Base-by-base conservation (phyloP, 2,329 filamentous ascomycete species). In the Calonectria crousiana region DNA sequence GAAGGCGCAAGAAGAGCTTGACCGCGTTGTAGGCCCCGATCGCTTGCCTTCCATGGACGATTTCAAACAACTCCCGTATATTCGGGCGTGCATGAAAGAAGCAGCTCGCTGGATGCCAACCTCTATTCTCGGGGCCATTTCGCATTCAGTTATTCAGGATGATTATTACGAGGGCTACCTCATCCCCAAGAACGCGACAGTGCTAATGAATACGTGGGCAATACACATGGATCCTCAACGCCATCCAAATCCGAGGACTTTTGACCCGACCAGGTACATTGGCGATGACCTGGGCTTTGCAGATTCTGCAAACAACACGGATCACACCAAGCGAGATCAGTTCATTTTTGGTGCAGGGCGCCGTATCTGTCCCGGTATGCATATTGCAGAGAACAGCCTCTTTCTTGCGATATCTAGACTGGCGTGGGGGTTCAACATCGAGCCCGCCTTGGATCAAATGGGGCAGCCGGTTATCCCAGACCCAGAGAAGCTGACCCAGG, bases 201-300 rank as follows among this genome's bases (percentile, higher is more conserved):
- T 62, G 6, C n/a, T 62, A 11, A 62, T 41, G 13, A 62, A 62
- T 16, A 38, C 38, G 36, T 62, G 56, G 56, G n/a, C 32, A 20
- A 62, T 62, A 38, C n/a, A 62, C 23, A 62, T 62, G 56, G 56
- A 62, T n/a, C 56, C 56, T 13, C 36, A 62, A 11, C 56, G 56
- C 5, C 56, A 44, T 13, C 56, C 56, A 2, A 62, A 62, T 4
- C 56, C 56, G n/a, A 23, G 56, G 23, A 18, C 14, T 1, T 62
- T 62, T 26, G 23, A 62, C 56, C 56, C 56, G 5, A 26, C 13
- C 34, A 36, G 56, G 23, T 62, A 62, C 34, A 41, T 41, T 28
- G 56, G 56, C 23, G 56, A 62, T 36, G 36, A 62, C 8, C 23
- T 62, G 36, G 38, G 36, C 34, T 62, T 41, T 62, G 56, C n/a